Conservation (phyloP, 2,329 filamentous ascomycete genomes). For the Aspergillus quadricinctus region DNA sequence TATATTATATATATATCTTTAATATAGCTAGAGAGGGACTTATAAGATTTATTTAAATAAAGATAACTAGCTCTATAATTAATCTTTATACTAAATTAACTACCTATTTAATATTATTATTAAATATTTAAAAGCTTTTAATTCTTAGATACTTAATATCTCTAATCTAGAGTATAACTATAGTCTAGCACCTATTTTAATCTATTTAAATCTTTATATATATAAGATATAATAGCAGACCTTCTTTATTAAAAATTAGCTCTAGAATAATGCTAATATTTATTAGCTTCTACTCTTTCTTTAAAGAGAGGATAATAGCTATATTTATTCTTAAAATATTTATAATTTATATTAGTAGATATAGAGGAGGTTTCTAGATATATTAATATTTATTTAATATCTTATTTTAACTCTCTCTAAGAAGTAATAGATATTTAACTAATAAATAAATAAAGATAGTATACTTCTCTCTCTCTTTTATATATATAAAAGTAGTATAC, state of each 20-base stretch:
- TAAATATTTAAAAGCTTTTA: background rate
- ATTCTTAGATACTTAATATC: background rate
- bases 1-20: too few relatives aligned
- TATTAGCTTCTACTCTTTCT: background rate
- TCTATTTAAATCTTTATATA: background rate
- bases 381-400: too few relatives aligned
- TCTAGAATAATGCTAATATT: background rate
- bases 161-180: background rate
- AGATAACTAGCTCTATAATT: background rate
- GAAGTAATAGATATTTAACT: background rate
- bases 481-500: background rate
- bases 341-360: background rate
- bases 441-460: background rate
- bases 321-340: background rate
- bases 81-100: background rate
- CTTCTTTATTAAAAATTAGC: background rate
- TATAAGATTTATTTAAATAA: background rate
- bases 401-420: background rate
- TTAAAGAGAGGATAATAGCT: background rate
- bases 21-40: background rate
- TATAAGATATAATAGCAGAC: background rate
- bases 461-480: background rate
- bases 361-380: background rate
- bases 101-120: background rate
- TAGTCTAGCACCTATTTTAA: background rate